Evolutionary conservation across 2,329 filamentous ascomycete species (phyloP).

Genomic region (Dactylellina drechsleri): DNA sequence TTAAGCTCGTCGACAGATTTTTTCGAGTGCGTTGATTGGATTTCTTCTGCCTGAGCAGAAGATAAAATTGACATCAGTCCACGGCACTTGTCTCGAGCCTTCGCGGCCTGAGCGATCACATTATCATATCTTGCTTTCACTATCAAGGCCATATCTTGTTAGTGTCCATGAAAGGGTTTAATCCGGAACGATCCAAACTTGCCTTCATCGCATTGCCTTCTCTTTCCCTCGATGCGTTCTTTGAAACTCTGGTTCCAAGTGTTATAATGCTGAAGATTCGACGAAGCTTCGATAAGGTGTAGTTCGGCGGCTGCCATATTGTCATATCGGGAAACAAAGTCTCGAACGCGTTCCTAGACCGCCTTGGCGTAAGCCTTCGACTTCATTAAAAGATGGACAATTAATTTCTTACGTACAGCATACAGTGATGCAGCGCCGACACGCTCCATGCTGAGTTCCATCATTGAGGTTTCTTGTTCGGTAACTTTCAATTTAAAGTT

Average conservation of each 20-base stretch:
- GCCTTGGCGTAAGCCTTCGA: not conserved
- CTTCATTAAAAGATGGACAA: conserved; percentile 29
- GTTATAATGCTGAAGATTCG: conserved; percentile 72
- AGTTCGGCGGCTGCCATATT: conserved; percentile 76
- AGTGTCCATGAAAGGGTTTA: conserved; percentile 31
- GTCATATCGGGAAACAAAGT: conserved; percentile 72
- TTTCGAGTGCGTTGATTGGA: conserved; percentile 64
- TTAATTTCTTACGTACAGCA: conserved; percentile 63
- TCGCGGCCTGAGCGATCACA: not conserved
- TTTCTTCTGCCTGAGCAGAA: conserved; percentile 59
- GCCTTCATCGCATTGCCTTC: conserved; percentile 52
- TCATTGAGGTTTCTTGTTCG: conserved; percentile 27
- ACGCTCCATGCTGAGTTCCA: conserved; percentile 45
- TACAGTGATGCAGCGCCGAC: conserved; percentile 65
- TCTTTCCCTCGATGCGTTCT: conserved; percentile 30
- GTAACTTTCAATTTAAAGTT: conserved; percentile 44
- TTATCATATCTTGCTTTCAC: conserved; percentile 16
- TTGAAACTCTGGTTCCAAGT: conserved; percentile 72
- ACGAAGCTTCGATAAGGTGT: conserved; percentile 79
- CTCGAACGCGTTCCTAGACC: conserved; percentile 61
- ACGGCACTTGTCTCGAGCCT: conserved; percentile 25
- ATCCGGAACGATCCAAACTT: conserved; percentile 23
- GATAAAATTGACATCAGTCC: conserved; percentile 40
- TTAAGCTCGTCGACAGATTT: conserved; percentile 74
- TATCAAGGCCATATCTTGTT: not conserved